A percentile compares a stretch with the other conserved stretches of the same genome.
These are phyloP conservation scores for Aureobasidium sp. DNA, from an alignment of 2,329 filamentous ascomycete species.

Conservation along the genomic window DNA sequence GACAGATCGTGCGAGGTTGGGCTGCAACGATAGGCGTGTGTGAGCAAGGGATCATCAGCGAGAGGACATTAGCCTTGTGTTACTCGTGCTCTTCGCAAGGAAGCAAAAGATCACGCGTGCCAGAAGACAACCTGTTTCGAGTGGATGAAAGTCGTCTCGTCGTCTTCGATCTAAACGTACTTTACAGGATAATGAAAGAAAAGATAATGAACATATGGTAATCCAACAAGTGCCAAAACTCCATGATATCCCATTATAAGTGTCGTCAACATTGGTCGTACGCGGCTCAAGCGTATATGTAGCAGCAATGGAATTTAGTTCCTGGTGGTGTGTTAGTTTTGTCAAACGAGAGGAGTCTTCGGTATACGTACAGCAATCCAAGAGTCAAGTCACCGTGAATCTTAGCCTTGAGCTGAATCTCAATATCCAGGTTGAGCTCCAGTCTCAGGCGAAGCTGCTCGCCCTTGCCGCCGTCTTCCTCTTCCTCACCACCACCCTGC, in stretches of 20 bases:
- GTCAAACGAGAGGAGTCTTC: background rate
- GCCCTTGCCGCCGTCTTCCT: slow-evolving; percentile 32
- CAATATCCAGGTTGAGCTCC: slow-evolving; percentile 54
- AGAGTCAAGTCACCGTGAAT: slow-evolving; percentile 56
- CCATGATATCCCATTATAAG: slow-evolving; percentile 10
- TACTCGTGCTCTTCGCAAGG: background rate
- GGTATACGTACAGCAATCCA: slow-evolving; percentile 39
- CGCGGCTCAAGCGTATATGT: background rate
- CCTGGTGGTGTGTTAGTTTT: slow-evolving; percentile 9
- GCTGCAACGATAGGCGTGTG: background rate
- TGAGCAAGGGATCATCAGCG: background rate
- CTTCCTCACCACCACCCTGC: slow-evolving; percentile 20
- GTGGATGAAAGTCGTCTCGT: background rate
- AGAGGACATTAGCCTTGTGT: background rate
- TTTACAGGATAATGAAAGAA: background rate
- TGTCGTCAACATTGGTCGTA: slow-evolving; percentile 12
- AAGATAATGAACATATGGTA: background rate
- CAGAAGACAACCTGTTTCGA: background rate
- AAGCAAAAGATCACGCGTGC: background rate
- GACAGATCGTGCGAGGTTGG: background rate
- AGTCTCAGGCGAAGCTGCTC: slow-evolving; percentile 48
- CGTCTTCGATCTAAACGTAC: slow-evolving; percentile 2
- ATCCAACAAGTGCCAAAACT: slow-evolving; percentile 11
- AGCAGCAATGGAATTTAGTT: slow-evolving; percentile 11
- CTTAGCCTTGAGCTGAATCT: slow-evolving; percentile 55